Percentiles rank a stretch among this genome's conserved stretches.
Evolutionary conservation across 2,329 filamentous ascomycete genomes (phyloP).

Genomic region (Grosmannia penicillata): DNA sequence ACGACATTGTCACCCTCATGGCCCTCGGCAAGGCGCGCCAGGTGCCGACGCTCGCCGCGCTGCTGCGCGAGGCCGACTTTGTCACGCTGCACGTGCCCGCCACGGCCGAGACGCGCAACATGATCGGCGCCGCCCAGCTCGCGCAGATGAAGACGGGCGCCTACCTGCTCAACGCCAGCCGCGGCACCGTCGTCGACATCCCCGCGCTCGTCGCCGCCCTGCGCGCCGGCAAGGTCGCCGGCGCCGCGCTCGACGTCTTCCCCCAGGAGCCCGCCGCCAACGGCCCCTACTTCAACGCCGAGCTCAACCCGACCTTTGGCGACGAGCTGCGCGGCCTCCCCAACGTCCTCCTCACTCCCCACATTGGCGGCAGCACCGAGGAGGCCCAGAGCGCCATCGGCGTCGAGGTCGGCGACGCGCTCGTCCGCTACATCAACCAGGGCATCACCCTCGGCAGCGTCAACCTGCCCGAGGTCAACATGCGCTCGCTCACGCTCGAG

Average conservation of each 20-base stretch:
- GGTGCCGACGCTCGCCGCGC: slow-evolving; percentile 59
- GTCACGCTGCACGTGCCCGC: slow-evolving; percentile 92
- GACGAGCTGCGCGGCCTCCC: slow-evolving; percentile 72
- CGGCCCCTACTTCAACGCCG: slow-evolving; percentile 82
- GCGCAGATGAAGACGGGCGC: slow-evolving; percentile 82
- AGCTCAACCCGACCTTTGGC: slow-evolving; percentile 62
- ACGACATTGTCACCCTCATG: slow-evolving; percentile 91
- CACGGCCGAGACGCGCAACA: slow-evolving; percentile 77
- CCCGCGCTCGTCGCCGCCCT: slow-evolving; percentile 79
- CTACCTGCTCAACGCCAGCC: slow-evolving; percentile 92
- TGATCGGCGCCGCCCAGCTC: slow-evolving; percentile 72
- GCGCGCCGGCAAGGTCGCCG: slow-evolving; percentile 73
- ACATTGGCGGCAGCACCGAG: slow-evolving; percentile 95
- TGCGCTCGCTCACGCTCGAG: slow-evolving; percentile 80
- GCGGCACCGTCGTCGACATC: slow-evolving; percentile 88
- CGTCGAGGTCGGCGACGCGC: slow-evolving; percentile 74
- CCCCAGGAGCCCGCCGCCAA: slow-evolving; percentile 88
- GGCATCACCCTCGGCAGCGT: slow-evolving; percentile 83
- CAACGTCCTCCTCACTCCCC: slow-evolving; percentile 90
- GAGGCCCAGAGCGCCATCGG: slow-evolving; percentile 95
- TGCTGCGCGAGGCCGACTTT: slow-evolving; percentile 75
- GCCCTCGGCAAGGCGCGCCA: slow-evolving; percentile 77
- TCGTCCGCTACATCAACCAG: slow-evolving; percentile 92
- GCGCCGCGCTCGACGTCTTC: slow-evolving; percentile 93
- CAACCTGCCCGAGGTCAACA: slow-evolving; percentile 88